These are phyloP conservation scores for Pinus taeda DNA, from an alignment of 75 land plant species.

Conservation along the genomic window DNA sequence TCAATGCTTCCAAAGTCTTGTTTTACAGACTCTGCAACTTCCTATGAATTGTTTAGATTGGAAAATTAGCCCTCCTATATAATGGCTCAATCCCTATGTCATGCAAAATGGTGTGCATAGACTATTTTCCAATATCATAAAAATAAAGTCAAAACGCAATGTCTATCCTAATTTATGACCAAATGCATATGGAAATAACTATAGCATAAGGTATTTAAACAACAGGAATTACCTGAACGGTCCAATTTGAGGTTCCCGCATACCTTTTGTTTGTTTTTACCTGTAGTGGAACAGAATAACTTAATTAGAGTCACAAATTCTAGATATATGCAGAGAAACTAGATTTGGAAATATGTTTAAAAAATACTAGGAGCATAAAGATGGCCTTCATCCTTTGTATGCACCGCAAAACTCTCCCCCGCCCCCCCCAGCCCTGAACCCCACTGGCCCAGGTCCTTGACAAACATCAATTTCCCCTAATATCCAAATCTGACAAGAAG, in stretches of 20 bases:
- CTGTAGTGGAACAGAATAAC: slow-evolving; percentile 32
- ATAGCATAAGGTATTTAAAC: not conserved
- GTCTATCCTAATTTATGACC: not conserved
- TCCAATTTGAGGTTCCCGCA: slow-evolving; percentile 91
- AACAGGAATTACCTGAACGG: slow-evolving; percentile 65
- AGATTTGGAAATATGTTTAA: not conserved
- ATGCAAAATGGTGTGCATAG: not conserved
- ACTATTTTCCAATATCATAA: not conserved
- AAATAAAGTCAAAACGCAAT: not conserved
- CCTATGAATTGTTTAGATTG: slow-evolving; percentile 33
- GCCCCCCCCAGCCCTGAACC: too few relatives aligned
- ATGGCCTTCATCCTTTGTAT: too few relatives aligned
- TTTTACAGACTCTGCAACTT: slow-evolving; percentile 87
- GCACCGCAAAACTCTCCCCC: too few relatives aligned
- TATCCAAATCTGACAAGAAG: too few relatives aligned
- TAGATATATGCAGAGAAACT: not conserved
- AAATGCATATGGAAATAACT: not conserved
- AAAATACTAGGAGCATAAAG: not conserved
- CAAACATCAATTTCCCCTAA: too few relatives aligned
- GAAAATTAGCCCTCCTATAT: not conserved
- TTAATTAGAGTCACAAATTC: not conserved
- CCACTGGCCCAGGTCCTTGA: too few relatives aligned
- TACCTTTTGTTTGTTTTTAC: slow-evolving; percentile 92
- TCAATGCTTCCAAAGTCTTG: slow-evolving; percentile 94
- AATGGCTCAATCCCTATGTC: not conserved